Percentiles rank a stretch among this genome's conserved stretches.
Conservation (phyloP, 176 grass and related monocot genomes). For the Oryza longistaminata region DNA sequence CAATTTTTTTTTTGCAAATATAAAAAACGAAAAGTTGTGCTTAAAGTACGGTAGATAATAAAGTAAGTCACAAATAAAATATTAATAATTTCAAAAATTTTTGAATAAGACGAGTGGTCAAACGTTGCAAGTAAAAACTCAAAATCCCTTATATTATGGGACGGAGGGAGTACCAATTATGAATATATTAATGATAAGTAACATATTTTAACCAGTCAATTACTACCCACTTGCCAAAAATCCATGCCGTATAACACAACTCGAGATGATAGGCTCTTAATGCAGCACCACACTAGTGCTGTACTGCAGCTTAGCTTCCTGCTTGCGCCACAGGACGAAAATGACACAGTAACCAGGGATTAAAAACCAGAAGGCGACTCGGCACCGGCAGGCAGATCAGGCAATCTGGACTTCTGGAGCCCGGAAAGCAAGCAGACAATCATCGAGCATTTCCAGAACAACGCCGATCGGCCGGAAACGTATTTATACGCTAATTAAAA, state of each 20-base stretch:
- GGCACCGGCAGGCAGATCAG: not conserved
- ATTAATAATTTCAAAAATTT: too few species aligned
- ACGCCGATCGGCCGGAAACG: not conserved
- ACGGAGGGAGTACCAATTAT: too few species aligned
- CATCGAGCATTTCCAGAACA: not conserved
- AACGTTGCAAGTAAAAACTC: too few species aligned
- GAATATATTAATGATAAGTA: too few species aligned
- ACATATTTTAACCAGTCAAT: too few species aligned
- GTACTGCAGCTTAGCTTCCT: not conserved
- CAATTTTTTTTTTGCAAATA: too few species aligned
- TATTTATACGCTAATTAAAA: not conserved
- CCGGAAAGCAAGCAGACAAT: not conserved
- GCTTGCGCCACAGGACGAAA: not conserved
- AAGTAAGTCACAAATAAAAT: too few species aligned
- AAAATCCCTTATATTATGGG: too few species aligned
- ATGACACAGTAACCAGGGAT: not conserved
- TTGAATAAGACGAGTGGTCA: too few species aligned
- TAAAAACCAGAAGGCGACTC: not conserved
- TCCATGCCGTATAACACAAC: not conserved
- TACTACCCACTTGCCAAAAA: not conserved
- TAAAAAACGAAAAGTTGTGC: too few species aligned
- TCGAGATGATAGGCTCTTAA: not conserved
- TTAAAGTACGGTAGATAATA: too few species aligned
- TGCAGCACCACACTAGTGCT: not conserved
- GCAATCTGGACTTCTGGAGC: not conserved